Base-by-base conservation (phyloP, 176 grass and related monocot species). In the Musa troglodytarum region DNA sequence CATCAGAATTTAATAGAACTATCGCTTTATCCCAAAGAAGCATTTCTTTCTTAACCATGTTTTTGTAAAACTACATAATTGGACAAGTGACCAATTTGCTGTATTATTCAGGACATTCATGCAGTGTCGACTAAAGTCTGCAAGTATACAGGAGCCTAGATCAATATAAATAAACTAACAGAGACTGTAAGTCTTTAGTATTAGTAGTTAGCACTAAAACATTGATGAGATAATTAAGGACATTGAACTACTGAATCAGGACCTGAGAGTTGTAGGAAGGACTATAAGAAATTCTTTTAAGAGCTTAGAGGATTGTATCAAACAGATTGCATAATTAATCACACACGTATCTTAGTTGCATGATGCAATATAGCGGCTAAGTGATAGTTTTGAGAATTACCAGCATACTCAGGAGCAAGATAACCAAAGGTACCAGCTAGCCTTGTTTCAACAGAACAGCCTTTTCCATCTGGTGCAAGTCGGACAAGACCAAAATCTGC, bases 381-480 rank as follows among this genome's bases (percentile, higher is more conserved):
- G 24, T 34, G 53, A 1, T 11, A 34, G 10, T 20, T 21, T 50
- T 12, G 8, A 68, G 23, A 49, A 2, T 24, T 52, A 82, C 80
- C 73, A 11, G 72, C 80, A 68, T 82, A 82, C 28, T 82, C 80
- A 3, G 80, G 80, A 24, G 80, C 80, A 1, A 82, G 72, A 67
- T 82, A 82, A 2, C 80, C 80, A 49, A 82, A 82, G 14, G 80
- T 82, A 22, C 80, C 80, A 12, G 80, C 80, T 59, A 76, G 53
- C 8, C 72, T 75, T 13, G 80, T 82, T 66, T 74, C 71, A 17
- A 82, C 73, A 56, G 72, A 76, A 43, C 54, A 68, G 52, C 68
- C 68, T 17, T 50, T 75, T 8, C 72, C 80, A 15, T 69, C 80
- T 50, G 72, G 80, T 49, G 73, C 80, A 57, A 75, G 80, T 1